Conservation (phyloP, 2,329 filamentous ascomycete species). For the Epichloe typhina region DNA sequence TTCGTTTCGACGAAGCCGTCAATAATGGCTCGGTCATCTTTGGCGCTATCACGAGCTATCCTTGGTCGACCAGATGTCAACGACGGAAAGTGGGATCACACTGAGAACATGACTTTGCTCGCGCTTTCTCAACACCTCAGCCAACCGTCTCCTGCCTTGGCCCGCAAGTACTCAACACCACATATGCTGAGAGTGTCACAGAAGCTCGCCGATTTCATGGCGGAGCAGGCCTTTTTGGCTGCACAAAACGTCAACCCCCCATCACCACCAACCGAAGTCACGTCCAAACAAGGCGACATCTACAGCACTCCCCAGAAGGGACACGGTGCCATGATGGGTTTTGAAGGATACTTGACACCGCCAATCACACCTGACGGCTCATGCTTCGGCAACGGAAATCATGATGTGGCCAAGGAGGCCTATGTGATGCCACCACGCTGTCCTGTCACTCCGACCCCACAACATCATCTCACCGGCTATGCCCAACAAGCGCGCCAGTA, state of each 20-base stretch:
- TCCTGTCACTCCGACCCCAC: conserved; percentile 47
- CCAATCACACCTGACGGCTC: conserved; percentile 71
- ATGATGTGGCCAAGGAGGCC: conserved; percentile 30
- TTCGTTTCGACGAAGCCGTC: conserved; percentile 90
- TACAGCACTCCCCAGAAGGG: conserved; percentile 73
- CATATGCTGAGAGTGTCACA: conserved; percentile 40
- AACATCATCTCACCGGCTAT: conserved; percentile 23
- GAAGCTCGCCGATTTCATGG: conserved; percentile 45
- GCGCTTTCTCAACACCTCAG: conserved; percentile 46
- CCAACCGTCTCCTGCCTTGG: conserved; percentile 43
- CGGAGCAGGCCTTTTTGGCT: conserved; percentile 43
- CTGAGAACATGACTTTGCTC: conserved; percentile 53
- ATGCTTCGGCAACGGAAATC: conserved; percentile 29
- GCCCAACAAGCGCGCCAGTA: conserved; percentile 23
- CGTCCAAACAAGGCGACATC: conserved; percentile 42
- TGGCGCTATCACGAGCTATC: conserved; percentile 78
- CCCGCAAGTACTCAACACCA: conserved; percentile 45
- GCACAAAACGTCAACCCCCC: conserved; percentile 42
- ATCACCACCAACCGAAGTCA: conserved; percentile 43
- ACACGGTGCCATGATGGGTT: conserved; percentile 47
- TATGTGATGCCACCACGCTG: conserved; percentile 40
- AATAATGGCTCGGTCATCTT: conserved; percentile 74
- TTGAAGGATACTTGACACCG: conserved; percentile 69
- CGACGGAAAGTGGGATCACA: conserved; percentile 63
- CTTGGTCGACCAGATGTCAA: conserved; percentile 65